A percentile compares a stretch with the other conserved stretches of the same genome.
These are phyloP conservation scores for Epithele typhae DNA, from an alignment of 768 basidiomycete species.

Conservation along the genomic window DNA sequence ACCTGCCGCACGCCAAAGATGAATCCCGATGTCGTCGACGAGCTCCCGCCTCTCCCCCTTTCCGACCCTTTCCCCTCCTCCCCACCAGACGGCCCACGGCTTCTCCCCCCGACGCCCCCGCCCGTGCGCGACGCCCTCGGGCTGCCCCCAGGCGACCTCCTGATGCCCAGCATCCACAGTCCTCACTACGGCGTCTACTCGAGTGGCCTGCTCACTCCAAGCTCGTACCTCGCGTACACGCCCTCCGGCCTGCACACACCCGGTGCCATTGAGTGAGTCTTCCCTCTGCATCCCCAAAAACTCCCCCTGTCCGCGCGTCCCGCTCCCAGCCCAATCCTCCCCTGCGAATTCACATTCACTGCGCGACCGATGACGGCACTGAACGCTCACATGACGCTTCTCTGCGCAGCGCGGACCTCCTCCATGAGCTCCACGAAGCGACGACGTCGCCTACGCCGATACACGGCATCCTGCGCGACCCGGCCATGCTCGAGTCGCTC, in stretches of 20 bases:
- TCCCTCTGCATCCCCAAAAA: not conserved
- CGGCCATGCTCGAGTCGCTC: constrained; percentile 33
- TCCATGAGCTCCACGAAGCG: constrained; percentile 34
- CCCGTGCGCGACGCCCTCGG: constrained; percentile 7
- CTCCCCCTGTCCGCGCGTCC: not conserved
- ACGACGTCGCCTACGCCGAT: constrained; percentile 42
- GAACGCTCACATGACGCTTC: no score
- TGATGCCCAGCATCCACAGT: constrained; percentile 6
- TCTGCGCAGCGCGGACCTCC: constrained; percentile 10
- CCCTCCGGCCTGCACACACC: constrained; percentile 13
- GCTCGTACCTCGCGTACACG: constrained; percentile 13
- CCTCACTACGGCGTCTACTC: not conserved
- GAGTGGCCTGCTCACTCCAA: constrained; percentile 11
- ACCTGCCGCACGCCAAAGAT: constrained; percentile 7
- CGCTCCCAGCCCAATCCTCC: not conserved
- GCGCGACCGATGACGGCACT: not conserved
- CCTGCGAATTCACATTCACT: not conserved
- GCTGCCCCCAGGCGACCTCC: constrained; percentile 5
- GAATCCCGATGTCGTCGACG: constrained; percentile 2
- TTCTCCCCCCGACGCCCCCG: constrained; percentile 14
- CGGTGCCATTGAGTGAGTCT: constrained; percentile 9
- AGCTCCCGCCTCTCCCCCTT: constrained; percentile 11
- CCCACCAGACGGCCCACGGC: constrained; percentile 11
- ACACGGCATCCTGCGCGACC: constrained; percentile 40
- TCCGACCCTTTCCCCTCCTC: no score